phyloP scores from a whole-genome alignment of 2,329 filamentous ascomycete species.

The Ceratocystis harringtonii region DNA sequence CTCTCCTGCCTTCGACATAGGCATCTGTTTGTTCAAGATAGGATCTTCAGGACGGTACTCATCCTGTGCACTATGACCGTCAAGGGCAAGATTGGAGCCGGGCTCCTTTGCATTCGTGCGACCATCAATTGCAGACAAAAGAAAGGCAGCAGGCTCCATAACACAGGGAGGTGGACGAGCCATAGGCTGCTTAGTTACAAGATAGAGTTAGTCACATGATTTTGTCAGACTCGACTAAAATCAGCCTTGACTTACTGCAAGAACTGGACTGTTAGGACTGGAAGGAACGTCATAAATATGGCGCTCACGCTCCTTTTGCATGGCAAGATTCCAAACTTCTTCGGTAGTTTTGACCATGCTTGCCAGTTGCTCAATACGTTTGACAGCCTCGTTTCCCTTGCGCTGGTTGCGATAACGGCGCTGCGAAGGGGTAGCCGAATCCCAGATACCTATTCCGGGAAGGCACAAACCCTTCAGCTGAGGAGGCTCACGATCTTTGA shows the following conservation, averaged over 20 bases:
- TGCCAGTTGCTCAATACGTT: constrained; percentile 50
- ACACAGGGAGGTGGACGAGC: background rate
- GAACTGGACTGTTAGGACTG: constrained; percentile 1
- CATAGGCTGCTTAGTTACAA: background rate
- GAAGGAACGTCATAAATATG: constrained; percentile 46
- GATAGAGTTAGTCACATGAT: background rate
- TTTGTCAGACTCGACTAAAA: background rate
- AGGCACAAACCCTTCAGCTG: constrained; percentile 55
- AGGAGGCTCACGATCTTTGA: constrained; percentile 14
- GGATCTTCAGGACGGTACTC: background rate
- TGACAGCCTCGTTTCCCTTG: constrained; percentile 57
- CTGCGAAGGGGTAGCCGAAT: constrained; percentile 59
- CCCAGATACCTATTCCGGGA: constrained; percentile 70
- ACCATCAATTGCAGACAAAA: background rate
- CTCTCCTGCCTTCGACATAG: background rate
- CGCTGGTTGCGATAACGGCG: constrained; percentile 63
- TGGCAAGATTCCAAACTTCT: constrained; percentile 42
- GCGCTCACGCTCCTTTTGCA: constrained; percentile 36
- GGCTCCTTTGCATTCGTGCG: background rate
- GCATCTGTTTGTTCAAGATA: background rate
- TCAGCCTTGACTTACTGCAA: constrained; percentile 1
- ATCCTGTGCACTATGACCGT: background rate
- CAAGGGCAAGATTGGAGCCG: background rate
- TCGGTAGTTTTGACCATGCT: constrained; percentile 48
- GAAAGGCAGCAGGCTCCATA: background rate